Evolutionary conservation across 148 eudicot genomes (phyloP).

Genomic region (Chenopodium berlandieri): DNA sequence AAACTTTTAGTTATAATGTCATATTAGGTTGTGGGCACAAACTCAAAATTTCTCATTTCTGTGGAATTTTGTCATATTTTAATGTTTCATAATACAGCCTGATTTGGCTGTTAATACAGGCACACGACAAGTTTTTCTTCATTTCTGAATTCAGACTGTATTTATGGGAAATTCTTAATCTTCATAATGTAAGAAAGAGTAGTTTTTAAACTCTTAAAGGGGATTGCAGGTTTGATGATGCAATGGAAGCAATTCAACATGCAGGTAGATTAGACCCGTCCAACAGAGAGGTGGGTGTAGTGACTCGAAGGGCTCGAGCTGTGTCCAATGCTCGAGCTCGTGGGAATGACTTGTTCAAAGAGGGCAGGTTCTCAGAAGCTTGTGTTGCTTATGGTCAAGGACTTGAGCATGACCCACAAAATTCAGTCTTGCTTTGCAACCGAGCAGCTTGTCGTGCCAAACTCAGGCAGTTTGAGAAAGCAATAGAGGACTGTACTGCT

Average conservation of each 20-base stretch:
- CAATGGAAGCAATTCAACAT: slow-evolving; percentile 46
- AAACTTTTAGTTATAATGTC: background rate
- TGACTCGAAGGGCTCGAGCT: slow-evolving; percentile 48
- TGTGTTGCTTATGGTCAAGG: slow-evolving; percentile 77
- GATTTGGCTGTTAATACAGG: too few species aligned
- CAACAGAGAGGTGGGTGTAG: slow-evolving; percentile 55
- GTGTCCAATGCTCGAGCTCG: slow-evolving; percentile 63
- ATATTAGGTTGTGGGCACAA: background rate
- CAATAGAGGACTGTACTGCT: slow-evolving; percentile 73
- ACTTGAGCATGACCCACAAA: slow-evolving; percentile 76
- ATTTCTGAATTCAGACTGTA: background rate
- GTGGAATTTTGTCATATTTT: too few species aligned
- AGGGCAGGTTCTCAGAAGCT: slow-evolving; percentile 60
- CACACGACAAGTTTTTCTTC: too few species aligned
- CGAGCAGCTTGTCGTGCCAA: slow-evolving; percentile 81
- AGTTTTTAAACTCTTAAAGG: background rate
- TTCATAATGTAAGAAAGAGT: background rate
- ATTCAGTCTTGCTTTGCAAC: slow-evolving; percentile 72
- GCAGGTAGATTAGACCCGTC: slow-evolving; percentile 69
- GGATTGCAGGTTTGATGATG: slow-evolving; percentile 67
- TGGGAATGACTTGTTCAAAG: slow-evolving; percentile 75
- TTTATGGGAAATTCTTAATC: background rate
- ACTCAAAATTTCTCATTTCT: too few species aligned
- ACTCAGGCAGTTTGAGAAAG: slow-evolving; percentile 61
- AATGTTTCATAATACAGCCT: too few species aligned